Evolutionary conservation across 768 basidiomycete genomes (phyloP).

Genomic region (Suillus americanus): DNA sequence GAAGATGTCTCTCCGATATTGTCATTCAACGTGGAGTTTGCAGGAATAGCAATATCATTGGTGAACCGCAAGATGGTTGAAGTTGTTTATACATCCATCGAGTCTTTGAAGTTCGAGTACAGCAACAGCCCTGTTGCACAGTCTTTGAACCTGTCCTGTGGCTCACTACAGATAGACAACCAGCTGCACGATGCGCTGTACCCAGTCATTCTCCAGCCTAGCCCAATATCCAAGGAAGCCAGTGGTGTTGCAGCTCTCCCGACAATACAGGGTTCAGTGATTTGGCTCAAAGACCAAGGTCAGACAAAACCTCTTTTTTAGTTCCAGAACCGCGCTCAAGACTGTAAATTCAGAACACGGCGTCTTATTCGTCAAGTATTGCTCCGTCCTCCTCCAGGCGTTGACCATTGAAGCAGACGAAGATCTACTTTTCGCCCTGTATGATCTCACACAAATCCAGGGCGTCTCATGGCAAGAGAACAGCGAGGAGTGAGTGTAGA

Average conservation of each 20-base stretch:
- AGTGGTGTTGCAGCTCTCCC: constrained; percentile 74
- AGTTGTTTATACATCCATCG: constrained; percentile 83
- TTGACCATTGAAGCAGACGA: constrained; percentile 97
- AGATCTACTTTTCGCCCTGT: constrained; percentile 88
- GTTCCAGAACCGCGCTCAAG: neutral
- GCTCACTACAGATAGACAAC: constrained; percentile 93
- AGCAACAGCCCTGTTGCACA: constrained; percentile 76
- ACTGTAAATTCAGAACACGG: constrained; percentile 74
- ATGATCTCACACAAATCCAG: constrained; percentile 89
- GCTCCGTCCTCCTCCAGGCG: constrained; percentile 89
- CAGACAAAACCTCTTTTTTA: constrained; percentile 4
- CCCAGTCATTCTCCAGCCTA: constrained; percentile 94
- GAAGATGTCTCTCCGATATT: constrained; percentile 71
- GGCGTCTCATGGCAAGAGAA: constrained; percentile 89
- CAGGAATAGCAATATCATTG: constrained; percentile 90
- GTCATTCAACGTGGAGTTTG: constrained; percentile 70
- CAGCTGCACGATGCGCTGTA: constrained; percentile 95
- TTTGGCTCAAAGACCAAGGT: constrained; percentile 95
- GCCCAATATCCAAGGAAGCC: constrained; percentile 76
- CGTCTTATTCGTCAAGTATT: constrained; percentile 97
- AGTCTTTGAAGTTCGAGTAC: constrained; percentile 82
- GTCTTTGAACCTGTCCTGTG: constrained; percentile 75
- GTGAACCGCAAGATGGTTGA: constrained; percentile 87
- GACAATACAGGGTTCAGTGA: constrained; percentile 83
- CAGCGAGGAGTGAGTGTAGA: constrained; percentile 61